Percentiles rank a stretch among this genome's conserved stretches.
Evolutionary conservation across 2,329 filamentous ascomycete species (phyloP).

Genomic region (Bretziella fagacearum): DNA sequence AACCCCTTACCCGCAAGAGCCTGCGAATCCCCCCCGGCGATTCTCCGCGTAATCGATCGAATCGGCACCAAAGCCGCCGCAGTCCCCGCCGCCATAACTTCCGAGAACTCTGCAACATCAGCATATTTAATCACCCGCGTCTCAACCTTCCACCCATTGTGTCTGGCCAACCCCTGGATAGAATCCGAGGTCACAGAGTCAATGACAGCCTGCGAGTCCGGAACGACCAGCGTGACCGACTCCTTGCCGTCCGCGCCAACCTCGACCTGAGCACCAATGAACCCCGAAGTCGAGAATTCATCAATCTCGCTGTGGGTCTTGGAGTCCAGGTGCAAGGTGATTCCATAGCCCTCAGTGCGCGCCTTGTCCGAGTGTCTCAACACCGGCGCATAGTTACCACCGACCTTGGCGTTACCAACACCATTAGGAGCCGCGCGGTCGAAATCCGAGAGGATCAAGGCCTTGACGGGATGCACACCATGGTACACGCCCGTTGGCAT

Average conservation of each 20-base stretch:
- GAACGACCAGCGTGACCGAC: slow-evolving; percentile 53
- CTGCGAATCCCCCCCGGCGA: slow-evolving; percentile 25
- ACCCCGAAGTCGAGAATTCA: slow-evolving; percentile 89
- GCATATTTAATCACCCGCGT: slow-evolving; percentile 50
- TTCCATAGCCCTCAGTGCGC: slow-evolving; percentile 64
- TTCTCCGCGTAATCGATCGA: slow-evolving; percentile 63
- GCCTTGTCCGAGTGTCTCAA: slow-evolving; percentile 75
- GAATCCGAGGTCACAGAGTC: slow-evolving; percentile 71
- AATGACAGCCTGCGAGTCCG: slow-evolving; percentile 75
- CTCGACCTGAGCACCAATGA: too few relatives aligned
- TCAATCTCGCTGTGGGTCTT: slow-evolving; percentile 71
- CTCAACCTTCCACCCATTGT: slow-evolving; percentile 75
- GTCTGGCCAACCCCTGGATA: slow-evolving; percentile 55
- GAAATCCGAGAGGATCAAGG: slow-evolving; percentile 79
- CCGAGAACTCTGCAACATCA: slow-evolving; percentile 38
- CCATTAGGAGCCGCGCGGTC: slow-evolving; percentile 86
- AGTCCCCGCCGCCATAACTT: slow-evolving; percentile 84
- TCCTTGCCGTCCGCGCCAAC: slow-evolving; percentile 37
- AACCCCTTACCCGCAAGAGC: slow-evolving; percentile 19
- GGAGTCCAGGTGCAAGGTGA: slow-evolving; percentile 85
- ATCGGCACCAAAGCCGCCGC: slow-evolving; percentile 85
- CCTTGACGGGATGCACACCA: slow-evolving; percentile 71
- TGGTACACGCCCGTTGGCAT: slow-evolving; percentile 91
- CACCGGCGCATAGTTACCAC: slow-evolving; percentile 91
- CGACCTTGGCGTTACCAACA: slow-evolving; percentile 81